These are phyloP conservation scores for Mycena metata DNA, from an alignment of 768 basidiomycete species.

Conservation along the genomic window DNA sequence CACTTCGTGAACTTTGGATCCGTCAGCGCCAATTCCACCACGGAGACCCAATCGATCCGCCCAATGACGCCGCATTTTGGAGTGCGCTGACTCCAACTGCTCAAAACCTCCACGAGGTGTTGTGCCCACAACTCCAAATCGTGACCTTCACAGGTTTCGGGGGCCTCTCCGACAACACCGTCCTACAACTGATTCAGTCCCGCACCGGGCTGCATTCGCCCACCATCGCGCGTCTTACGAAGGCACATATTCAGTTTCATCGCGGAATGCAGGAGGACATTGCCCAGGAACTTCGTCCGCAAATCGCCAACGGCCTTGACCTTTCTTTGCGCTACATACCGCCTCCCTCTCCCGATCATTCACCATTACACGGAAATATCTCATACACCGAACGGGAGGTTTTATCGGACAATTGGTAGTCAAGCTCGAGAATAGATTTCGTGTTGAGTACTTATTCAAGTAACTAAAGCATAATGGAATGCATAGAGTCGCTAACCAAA, in stretches of 20 bases:
- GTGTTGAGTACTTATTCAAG: too few relatives aligned
- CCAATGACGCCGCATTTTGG: background rate
- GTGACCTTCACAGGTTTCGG: background rate
- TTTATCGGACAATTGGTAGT: background rate
- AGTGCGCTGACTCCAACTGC: background rate
- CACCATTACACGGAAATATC: slow-evolving; percentile 37
- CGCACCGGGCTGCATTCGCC: too few relatives aligned
- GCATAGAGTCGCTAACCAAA: too few relatives aligned
- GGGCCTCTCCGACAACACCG: background rate
- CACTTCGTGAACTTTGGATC: background rate
- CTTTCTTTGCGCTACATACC: background rate
- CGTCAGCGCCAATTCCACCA: too few relatives aligned
- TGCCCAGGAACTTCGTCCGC: background rate
- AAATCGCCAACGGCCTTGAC: background rate
- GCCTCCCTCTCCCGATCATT: background rate
- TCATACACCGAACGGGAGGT: background rate
- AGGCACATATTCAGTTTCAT: background rate
- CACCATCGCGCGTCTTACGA: background rate
- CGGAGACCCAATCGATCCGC: too few relatives aligned
- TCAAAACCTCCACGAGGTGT: background rate
- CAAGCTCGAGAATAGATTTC: too few relatives aligned
- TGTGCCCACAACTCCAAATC: background rate
- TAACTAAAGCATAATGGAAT: too few relatives aligned
- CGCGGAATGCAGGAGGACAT: slow-evolving; percentile 1
- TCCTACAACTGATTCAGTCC: background rate